Evolutionary conservation across 140 eudicot genomes (phyloP), one percentile per base, ranked within the genome.

Genomic region (Bidens hawaiensis): DNA sequence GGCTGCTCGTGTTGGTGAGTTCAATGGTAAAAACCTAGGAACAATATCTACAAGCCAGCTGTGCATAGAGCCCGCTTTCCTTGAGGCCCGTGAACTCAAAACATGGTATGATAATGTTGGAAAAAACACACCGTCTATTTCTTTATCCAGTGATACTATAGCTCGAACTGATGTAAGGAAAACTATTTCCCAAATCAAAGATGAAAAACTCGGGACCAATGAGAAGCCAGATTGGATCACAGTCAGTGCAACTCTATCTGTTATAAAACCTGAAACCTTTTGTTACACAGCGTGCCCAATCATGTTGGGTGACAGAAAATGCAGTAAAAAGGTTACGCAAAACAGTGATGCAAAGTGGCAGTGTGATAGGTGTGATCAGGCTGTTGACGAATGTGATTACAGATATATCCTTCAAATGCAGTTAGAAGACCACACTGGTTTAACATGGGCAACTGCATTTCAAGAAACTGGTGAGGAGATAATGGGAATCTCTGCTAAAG

Each of bases 201-300:
- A 94, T 60, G 99, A 94, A 70, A 75, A 71, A 50, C 62, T 94
- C 4, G 99, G 99, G 28, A 88, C 95, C 16, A 72, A 81, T 41
- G 95, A 94, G 57, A 94, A 88, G 76, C 95, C 99, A 10, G 99
- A 88, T 64, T 88, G 84, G 85, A 83, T 94, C 9, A 74, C 87
- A 6, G 84, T 94, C 0, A 61, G 56, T 34, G 99, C 83, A 25
- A 75, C 89, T 6, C 9, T 81, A 13, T 24, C 67, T 7, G 67
- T 68, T 48, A 48, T 88, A 9, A 83, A 77, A 75, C 31, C 62
- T 15, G 99, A 94, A 5, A 85, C 65, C 58, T 85, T 88, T 55
- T 83, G 71, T 71, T 94, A 94, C 53, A 81, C 89, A n/a, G 97
- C 99, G 50, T 94, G 99, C 42, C 95, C 95, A n/a, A 24, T 76